A percentile compares a stretch with the other conserved stretches of the same genome.
These are phyloP conservation scores for Microdochium trichocladiopsis DNA, from an alignment of 2,329 filamentous ascomycete genomes.

Conservation along the genomic window DNA sequence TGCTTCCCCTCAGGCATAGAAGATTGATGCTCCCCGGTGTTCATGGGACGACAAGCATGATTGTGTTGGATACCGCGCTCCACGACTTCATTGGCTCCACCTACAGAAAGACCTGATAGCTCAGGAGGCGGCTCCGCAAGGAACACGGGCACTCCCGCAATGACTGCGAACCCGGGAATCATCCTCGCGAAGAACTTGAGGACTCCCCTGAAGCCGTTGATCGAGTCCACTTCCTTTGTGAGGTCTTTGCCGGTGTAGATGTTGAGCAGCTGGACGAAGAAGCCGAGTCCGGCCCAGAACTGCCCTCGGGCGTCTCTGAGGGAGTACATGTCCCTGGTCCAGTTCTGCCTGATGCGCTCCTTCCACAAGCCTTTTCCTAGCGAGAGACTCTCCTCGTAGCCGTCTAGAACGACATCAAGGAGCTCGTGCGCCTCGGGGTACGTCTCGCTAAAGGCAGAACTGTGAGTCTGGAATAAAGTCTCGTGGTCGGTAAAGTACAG, in stretches of 20 bases:
- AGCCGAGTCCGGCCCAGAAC: neutral
- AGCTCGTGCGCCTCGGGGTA: conserved; percentile 1
- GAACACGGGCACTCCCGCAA: neutral
- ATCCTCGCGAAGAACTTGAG: neutral
- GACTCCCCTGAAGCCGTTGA: conserved; percentile 1
- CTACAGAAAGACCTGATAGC: too few relatives aligned
- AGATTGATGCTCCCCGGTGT: too few relatives aligned
- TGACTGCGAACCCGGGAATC: neutral
- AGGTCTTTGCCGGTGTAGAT: conserved; percentile 2
- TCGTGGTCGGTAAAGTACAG: conserved; percentile 5
- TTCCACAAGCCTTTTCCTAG: neutral
- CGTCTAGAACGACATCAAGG: neutral
- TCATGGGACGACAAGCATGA: too few relatives aligned
- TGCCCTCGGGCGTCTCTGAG: neutral
- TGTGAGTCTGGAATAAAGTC: neutral
- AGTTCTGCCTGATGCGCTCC: neutral
- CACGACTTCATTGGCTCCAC: too few relatives aligned
- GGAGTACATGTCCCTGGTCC: neutral
- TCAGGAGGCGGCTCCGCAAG: too few relatives aligned
- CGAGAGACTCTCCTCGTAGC: neutral
- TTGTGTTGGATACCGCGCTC: too few relatives aligned
- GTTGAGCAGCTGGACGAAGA: neutral
- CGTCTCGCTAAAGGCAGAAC: neutral
- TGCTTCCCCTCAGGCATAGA: too few relatives aligned
- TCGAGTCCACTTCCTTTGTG: neutral